Percentiles rank a stretch among this genome's conserved stretches.
Evolutionary conservation across 352 stramenopile species (phyloP).

Genomic region (Phytopythium boreale): DNA sequence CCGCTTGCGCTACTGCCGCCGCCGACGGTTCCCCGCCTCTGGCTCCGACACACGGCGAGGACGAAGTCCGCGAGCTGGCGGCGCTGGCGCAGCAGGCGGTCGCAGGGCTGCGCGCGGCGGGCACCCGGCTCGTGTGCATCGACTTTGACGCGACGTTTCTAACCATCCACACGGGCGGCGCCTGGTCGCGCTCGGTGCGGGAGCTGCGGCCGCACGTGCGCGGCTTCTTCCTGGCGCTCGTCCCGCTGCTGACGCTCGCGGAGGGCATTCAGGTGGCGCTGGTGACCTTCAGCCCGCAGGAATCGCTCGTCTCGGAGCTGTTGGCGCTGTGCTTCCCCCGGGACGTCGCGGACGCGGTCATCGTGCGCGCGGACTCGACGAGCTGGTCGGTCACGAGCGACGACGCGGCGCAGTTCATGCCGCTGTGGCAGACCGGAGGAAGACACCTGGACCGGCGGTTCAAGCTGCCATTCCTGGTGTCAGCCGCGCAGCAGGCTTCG

Average conservation of each 20-base stretch:
- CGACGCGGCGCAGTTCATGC: conserved; percentile 46
- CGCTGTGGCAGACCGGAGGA: conserved; percentile 48
- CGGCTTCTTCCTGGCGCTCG: conserved; percentile 54
- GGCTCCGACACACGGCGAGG: background rate
- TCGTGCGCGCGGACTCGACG: conserved; percentile 61
- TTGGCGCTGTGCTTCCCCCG: conserved; percentile 45
- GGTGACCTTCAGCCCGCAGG: conserved; percentile 81
- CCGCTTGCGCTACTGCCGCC: background rate
- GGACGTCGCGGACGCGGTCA: conserved; percentile 32
- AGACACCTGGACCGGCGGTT: conserved; percentile 60
- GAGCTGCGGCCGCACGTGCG: conserved; percentile 54
- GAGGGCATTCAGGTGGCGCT: conserved; percentile 53
- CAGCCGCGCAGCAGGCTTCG: conserved; percentile 47
- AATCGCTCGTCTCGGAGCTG: conserved; percentile 59
- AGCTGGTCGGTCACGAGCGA: conserved; percentile 52
- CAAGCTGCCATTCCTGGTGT: conserved; percentile 79
- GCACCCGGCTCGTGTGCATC: conserved; percentile 73
- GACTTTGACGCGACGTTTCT: conserved; percentile 86
- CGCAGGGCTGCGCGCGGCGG: conserved; percentile 26
- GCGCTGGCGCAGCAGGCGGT: conserved; percentile 37
- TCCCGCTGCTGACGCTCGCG: conserved; percentile 41
- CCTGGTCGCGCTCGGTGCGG: conserved; percentile 38
- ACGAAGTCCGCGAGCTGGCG: conserved; percentile 2
- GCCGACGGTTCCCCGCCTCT: background rate
- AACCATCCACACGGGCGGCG: conserved; percentile 65